Evolutionary conservation across 2,329 filamentous ascomycete genomes (phyloP).

Genomic region (Fusarium torreyae): DNA sequence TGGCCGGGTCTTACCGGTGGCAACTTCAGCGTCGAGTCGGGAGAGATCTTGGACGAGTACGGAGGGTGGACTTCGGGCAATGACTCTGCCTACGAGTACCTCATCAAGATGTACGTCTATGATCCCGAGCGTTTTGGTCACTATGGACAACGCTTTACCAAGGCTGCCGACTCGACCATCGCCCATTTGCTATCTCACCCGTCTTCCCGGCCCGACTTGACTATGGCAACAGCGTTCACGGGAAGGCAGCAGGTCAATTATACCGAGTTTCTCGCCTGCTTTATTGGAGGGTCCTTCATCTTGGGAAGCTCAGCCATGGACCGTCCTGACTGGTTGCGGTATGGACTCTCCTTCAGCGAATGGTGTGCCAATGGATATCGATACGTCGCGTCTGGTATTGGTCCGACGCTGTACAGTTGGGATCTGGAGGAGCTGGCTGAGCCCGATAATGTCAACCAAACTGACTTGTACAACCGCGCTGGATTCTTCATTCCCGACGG

Average conservation of each 20-base stretch:
- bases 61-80: slow-evolving; percentile 71
- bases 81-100: slow-evolving; percentile 73
- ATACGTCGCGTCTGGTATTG: slow-evolving; percentile 4
- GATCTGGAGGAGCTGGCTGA: not conserved
- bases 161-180: slow-evolving; percentile 63
- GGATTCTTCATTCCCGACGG: slow-evolving; percentile 4
- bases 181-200: slow-evolving; percentile 62
- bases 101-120: slow-evolving; percentile 75
- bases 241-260: slow-evolving; percentile 64
- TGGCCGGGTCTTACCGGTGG: slow-evolving; percentile 28
- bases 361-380: slow-evolving; percentile 13
- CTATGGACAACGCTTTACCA: slow-evolving; percentile 58
- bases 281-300: slow-evolving; percentile 75
- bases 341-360: slow-evolving; percentile 21
- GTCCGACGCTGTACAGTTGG: slow-evolving; percentile 17
- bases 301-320: slow-evolving; percentile 69
- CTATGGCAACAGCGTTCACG: slow-evolving; percentile 73
- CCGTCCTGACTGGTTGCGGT: slow-evolving; percentile 57
- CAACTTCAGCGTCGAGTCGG: slow-evolving; percentile 15
- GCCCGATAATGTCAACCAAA: slow-evolving; percentile 6
- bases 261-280: slow-evolving; percentile 71
- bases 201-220: slow-evolving; percentile 79
- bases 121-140: slow-evolving; percentile 66
- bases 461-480: not conserved
- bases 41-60: slow-evolving; percentile 47